phyloP scores from a whole-genome alignment of 2,329 filamentous ascomycete genomes.

The Neofusicoccum sp. region DNA sequence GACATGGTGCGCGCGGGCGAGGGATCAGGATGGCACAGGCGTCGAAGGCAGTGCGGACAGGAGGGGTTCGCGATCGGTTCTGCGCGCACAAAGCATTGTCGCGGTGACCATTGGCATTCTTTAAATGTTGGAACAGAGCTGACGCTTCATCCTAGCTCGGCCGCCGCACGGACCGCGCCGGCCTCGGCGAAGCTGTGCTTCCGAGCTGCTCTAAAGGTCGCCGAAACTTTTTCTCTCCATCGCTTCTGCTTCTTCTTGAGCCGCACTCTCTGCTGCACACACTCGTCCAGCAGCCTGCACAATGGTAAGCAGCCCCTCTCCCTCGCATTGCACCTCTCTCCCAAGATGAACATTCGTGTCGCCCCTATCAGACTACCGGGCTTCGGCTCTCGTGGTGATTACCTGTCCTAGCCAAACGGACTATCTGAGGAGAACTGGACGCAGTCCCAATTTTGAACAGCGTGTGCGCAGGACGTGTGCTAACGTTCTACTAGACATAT shows the following conservation, averaged over 20 bases:
- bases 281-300: neutral
- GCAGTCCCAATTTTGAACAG: neutral
- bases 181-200: constrained; percentile 7
- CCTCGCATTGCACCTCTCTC: constrained; percentile 23
- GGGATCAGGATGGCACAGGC: neutral
- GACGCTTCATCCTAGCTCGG: constrained; percentile 10
- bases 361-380: constrained; percentile 26
- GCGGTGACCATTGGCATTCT: constrained; percentile 13
- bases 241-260: neutral
- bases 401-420: constrained; percentile 26
- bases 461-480: neutral
- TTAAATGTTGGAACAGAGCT: constrained; percentile 18
- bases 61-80: neutral
- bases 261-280: neutral
- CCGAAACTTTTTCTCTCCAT: constrained; percentile 8
- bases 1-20: constrained; percentile 31
- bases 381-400: constrained; percentile 21
- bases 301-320: neutral
- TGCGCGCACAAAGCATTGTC: constrained; percentile 10
- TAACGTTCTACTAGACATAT: neutral
- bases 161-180: neutral
- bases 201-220: neutral
- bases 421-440: constrained; percentile 19
- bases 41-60: neutral
- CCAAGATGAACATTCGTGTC: constrained; percentile 30